Base-by-base conservation (phyloP, 305 asterid genomes). In the Stenogyne calaminthoides region DNA sequence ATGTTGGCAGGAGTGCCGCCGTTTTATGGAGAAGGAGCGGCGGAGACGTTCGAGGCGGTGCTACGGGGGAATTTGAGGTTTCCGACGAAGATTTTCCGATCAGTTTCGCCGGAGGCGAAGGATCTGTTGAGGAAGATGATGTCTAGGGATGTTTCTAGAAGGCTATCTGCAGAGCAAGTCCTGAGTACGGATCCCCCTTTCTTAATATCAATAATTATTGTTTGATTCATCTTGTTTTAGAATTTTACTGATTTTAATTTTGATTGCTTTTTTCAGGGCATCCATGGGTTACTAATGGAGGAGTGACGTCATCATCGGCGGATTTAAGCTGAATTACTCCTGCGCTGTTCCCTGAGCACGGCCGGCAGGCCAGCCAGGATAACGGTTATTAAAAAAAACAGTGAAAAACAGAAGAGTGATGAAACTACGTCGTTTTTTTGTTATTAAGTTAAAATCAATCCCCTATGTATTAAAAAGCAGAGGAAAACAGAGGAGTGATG, bases 1-100 rank as follows among this genome's bases (percentile, higher is more conserved):
- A 84, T 94, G 98, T 82, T 94, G 3, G 88, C 93, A n/a, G 97
- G 97, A 37, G 88, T 88, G 2, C 93, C 97, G 7, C 98, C 97
- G 11, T 94, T 94, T 25, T 88, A 72, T 74, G 98, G 98, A 1
- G 97, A 89, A 0, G 86, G 93, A 0, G 84, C 96, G 37, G 65
- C 84, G 12, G 95, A 88, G 81, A 94, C 89, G 9, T 90, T 94
- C 63, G 84, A 93, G 71, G 96, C 95, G 18, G 97, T 94, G 19
- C 54, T 90, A 65, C 79, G 96, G 22, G 92, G 85, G 0, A 90
- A 90, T 70, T 72, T 94, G 84, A 87, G 98, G 73, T 94, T 94
- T 74, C 98, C 97, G 18, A 63, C 89, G 0, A 87, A 85, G 73
- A 70, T 84, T 75, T 94, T 94, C 76, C 60, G 92, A 59, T 84